These are phyloP conservation scores for Aureobasidium sp. DNA, from an alignment of 2,329 filamentous ascomycete species.

Conservation along the genomic window DNA sequence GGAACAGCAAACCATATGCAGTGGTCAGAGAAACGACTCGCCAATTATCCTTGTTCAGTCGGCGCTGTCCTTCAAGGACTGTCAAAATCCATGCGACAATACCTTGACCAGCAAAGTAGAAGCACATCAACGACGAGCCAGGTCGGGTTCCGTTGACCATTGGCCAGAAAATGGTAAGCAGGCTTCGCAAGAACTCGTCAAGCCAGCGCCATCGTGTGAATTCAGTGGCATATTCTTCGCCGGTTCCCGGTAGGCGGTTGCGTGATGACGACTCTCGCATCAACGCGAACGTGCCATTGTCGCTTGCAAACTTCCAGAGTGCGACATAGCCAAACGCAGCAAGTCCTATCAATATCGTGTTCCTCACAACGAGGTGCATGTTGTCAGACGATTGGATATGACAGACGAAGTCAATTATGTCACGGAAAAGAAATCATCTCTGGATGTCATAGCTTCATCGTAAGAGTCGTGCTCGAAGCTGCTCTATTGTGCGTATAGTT, in stretches of 20 bases:
- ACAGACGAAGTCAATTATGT: neutral
- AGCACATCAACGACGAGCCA: constrained; percentile 6
- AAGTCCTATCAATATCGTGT: neutral
- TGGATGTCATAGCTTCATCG: neutral
- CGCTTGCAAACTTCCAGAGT: neutral
- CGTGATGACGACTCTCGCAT: neutral
- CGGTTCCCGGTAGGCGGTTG: constrained; percentile 6
- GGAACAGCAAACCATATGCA: constrained; percentile 9
- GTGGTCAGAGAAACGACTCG: neutral
- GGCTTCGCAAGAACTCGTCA: neutral
- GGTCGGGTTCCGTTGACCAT: constrained; percentile 7
- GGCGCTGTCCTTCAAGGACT: constrained; percentile 4
- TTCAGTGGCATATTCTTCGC: neutral
- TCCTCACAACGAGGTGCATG: constrained; percentile 3
- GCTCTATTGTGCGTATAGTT: neutral
- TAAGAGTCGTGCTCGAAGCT: neutral
- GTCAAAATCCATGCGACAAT: constrained; percentile 11
- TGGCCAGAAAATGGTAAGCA: constrained; percentile 9
- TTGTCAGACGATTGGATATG: neutral
- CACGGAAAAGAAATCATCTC: neutral
- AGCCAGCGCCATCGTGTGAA: constrained; percentile 6
- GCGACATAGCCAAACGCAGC: constrained; percentile 6
- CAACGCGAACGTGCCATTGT: constrained; percentile 1
- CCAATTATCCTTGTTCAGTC: neutral
- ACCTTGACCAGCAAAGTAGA: constrained; percentile 15